These are phyloP conservation scores for Geosmithia flava DNA, from an alignment of 2,329 filamentous ascomycete genomes.

Conservation along the genomic window DNA sequence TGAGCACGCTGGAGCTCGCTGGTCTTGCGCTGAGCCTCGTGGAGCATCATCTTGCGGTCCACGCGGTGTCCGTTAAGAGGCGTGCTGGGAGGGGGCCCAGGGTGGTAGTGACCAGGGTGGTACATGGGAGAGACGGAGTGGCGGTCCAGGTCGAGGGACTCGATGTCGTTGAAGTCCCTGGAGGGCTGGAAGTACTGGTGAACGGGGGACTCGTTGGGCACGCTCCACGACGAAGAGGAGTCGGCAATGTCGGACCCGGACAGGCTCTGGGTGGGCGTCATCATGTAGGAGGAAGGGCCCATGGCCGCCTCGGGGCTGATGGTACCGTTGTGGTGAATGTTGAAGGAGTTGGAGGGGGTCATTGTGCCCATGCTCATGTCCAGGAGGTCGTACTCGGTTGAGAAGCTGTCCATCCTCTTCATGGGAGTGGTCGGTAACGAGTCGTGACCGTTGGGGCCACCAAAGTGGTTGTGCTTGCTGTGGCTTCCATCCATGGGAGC, in stretches of 20 bases:
- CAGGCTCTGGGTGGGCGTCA: constrained; percentile 25
- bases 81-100: constrained; percentile 15
- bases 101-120: neutral
- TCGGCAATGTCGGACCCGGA: constrained; percentile 25
- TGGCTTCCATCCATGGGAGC: constrained; percentile 1
- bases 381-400: constrained; percentile 24
- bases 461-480: constrained; percentile 19
- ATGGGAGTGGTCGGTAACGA: constrained; percentile 21
- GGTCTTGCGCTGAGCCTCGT: constrained; percentile 30
- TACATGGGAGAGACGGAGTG: constrained; percentile 11
- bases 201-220: constrained; percentile 26
- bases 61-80: constrained; percentile 17
- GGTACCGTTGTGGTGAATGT: no score
- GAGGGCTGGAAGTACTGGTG: constrained; percentile 20
- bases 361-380: constrained; percentile 24
- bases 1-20: constrained; percentile 29
- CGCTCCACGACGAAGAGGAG: constrained; percentile 23
- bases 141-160: constrained; percentile 20
- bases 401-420: constrained; percentile 20
- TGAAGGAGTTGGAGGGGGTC: constrained; percentile 23
- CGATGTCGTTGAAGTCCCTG: constrained; percentile 16
- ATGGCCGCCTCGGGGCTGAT: constrained; percentile 20
- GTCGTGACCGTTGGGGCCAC: constrained; percentile 6
- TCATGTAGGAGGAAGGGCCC: constrained; percentile 21
- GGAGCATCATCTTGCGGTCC: constrained; percentile 26